Conservation (phyloP, 495 filamentous ascomycete genomes). For the Annulohypoxylon maeteangense region DNA sequence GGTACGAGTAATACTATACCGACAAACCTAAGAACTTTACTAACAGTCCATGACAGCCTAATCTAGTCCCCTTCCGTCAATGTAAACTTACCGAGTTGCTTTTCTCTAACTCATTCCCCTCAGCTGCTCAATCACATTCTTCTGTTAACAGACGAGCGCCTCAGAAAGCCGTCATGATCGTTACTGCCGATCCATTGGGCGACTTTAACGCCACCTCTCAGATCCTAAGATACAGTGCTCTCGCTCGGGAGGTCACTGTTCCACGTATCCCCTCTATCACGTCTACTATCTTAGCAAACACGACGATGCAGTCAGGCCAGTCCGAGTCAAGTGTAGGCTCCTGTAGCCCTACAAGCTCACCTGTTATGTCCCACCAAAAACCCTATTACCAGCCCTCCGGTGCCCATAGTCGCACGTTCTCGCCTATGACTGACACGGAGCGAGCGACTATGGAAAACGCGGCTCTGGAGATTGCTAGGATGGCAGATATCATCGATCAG, state of each 20-base stretch:
- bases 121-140: slow-evolving; percentile 60
- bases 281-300: slow-evolving; percentile 57
- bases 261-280: slow-evolving; percentile 84
- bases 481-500: slow-evolving; percentile 82
- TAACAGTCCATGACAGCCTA: slow-evolving; percentile 62
- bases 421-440: slow-evolving; percentile 61
- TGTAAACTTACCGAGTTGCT: slow-evolving; percentile 97
- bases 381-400: slow-evolving; percentile 56
- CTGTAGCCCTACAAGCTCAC: slow-evolving; percentile 51
- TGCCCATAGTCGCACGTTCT: slow-evolving; percentile 48
- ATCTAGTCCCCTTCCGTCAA: slow-evolving; percentile 90
- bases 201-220: slow-evolving; percentile 98
- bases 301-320: slow-evolving; percentile 59
- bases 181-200: slow-evolving; percentile 91
- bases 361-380: slow-evolving; percentile 40
- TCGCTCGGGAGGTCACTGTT: slow-evolving; percentile 92
- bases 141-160: slow-evolving; percentile 62
- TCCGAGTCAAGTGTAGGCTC: slow-evolving; percentile 45
- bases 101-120: slow-evolving; percentile 94
- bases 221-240: slow-evolving; percentile 92
- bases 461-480: slow-evolving; percentile 74
- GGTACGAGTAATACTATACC: slow-evolving; percentile 57
- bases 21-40: neutral
- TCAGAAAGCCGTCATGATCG: slow-evolving; percentile 94
- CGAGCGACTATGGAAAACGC: slow-evolving; percentile 80